These are phyloP conservation scores for Trichoderma atrobrunneum DNA, from an alignment of 2,329 filamentous ascomycete genomes.

Conservation along the genomic window DNA sequence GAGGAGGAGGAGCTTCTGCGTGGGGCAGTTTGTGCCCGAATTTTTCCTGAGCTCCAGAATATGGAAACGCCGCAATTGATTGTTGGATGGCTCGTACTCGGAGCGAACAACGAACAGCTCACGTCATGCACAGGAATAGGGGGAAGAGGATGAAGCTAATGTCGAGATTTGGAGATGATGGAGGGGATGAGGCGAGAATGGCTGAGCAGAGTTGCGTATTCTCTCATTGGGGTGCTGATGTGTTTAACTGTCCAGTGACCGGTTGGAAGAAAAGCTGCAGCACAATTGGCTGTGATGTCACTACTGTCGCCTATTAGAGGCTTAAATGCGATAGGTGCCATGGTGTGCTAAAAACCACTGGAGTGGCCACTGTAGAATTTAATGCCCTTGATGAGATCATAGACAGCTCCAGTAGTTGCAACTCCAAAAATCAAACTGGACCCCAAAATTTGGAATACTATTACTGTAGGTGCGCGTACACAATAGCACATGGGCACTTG, in stretches of 20 bases:
- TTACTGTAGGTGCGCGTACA: neutral
- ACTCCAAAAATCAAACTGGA: neutral
- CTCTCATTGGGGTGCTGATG: neutral
- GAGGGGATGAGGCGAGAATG: neutral
- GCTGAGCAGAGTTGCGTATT: neutral
- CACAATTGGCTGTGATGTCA: constrained; percentile 16
- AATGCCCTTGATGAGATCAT: neutral
- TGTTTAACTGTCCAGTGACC: neutral
- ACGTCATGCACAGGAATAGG: constrained; percentile 11
- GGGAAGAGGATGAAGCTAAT: neutral
- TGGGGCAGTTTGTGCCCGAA: constrained; percentile 16
- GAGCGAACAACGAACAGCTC: constrained; percentile 6
- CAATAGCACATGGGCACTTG: neutral
- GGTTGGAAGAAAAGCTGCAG: neutral
- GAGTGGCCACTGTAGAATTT: neutral
- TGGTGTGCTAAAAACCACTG: neutral
- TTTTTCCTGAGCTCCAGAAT: constrained; percentile 13
- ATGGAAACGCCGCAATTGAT: neutral
- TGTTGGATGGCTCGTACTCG: constrained; percentile 12
- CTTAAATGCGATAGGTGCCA: neutral
- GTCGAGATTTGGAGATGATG: neutral
- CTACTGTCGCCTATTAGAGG: neutral
- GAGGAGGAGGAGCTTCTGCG: constrained; percentile 9
- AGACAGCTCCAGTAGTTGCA: neutral
- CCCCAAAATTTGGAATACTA: neutral